These are phyloP conservation scores for Xylariaceae sp. DNA, from an alignment of 2,329 filamentous ascomycete genomes.

Conservation along the genomic window DNA sequence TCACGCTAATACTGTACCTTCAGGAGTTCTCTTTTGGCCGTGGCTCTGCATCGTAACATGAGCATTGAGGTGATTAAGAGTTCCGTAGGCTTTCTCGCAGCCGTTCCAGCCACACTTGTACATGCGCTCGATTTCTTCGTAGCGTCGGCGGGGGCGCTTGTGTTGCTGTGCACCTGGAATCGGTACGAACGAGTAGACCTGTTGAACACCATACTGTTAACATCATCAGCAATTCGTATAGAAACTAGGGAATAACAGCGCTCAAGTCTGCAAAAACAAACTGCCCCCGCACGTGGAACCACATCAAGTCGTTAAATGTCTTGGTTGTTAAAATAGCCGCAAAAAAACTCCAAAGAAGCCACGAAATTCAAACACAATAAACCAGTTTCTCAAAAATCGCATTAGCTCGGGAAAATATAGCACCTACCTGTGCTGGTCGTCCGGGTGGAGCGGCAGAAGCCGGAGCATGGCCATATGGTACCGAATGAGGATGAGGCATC, in stretches of 20 bases:
- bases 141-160: constrained; percentile 87
- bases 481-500: constrained; percentile 48
- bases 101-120: constrained; percentile 99
- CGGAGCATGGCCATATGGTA: constrained; percentile 51
- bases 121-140: constrained; percentile 99
- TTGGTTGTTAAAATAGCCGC: no score
- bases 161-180: constrained; percentile 97
- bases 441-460: constrained; percentile 53
- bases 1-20: constrained; percentile 74
- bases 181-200: constrained; percentile 97
- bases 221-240: constrained; percentile 28
- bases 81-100: constrained; percentile 98
- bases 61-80: constrained; percentile 93
- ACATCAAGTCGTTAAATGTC: no score
- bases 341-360: not conserved
- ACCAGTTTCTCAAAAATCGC: not conserved
- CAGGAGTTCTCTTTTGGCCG: constrained; percentile 87
- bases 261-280: no score
- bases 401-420: no score
- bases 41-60: constrained; percentile 99
- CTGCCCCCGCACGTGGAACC: no score
- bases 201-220: constrained; percentile 38
- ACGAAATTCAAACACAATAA: not conserved
- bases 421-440: constrained; percentile 58
- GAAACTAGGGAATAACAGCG: constrained; percentile 9